Percentiles rank a stretch among this genome's conserved stretches.
Evolutionary conservation across 1,139 yeast species (phyloP).

Genomic region (Lodderomyces oxycetoniae): DNA sequence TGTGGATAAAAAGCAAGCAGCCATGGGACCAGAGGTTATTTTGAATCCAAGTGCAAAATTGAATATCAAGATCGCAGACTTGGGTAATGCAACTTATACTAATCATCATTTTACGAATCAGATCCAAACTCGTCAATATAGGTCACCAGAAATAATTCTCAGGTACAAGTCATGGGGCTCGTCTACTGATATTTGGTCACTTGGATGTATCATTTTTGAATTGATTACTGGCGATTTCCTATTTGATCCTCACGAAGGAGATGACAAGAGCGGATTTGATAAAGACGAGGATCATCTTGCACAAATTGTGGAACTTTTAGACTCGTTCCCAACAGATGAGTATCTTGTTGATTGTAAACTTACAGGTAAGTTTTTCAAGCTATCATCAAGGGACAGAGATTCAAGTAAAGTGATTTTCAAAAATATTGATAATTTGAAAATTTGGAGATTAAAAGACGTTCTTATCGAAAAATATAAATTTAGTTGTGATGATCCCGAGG

Average conservation of each 20-base stretch:
- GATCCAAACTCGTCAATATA: conserved; percentile 81
- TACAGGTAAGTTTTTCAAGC: conserved; percentile 49
- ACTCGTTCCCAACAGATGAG: conserved; percentile 50
- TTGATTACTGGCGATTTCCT: conserved; percentile 78
- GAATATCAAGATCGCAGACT: conserved; percentile 64
- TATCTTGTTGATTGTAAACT: conserved; percentile 48
- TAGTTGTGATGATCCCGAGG: conserved; percentile 28
- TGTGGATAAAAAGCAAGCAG: conserved; percentile 1
- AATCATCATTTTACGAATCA: conserved; percentile 74
- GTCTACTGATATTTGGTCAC: conserved; percentile 78
- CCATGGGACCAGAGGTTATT: not conserved
- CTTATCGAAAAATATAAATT: conserved; percentile 54
- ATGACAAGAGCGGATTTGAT: conserved; percentile 35
- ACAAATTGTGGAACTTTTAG: conserved; percentile 66
- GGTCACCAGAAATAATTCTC: conserved; percentile 72
- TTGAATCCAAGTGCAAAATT: conserved; percentile 7
- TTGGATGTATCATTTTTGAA: conserved; percentile 79
- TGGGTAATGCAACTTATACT: conserved; percentile 81
- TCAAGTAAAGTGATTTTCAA: conserved; percentile 38
- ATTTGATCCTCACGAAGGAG: conserved; percentile 73
- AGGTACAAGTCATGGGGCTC: conserved; percentile 78
- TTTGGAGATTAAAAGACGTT: conserved; percentile 65
- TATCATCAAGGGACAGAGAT: conserved; percentile 12
- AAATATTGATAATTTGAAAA: conserved; percentile 59
- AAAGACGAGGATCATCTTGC: conserved; percentile 87